Percentiles rank a stretch among this genome's conserved stretches.
Conservation (phyloP, 306 rosid genomes). For the Adenanthera pavonina region DNA sequence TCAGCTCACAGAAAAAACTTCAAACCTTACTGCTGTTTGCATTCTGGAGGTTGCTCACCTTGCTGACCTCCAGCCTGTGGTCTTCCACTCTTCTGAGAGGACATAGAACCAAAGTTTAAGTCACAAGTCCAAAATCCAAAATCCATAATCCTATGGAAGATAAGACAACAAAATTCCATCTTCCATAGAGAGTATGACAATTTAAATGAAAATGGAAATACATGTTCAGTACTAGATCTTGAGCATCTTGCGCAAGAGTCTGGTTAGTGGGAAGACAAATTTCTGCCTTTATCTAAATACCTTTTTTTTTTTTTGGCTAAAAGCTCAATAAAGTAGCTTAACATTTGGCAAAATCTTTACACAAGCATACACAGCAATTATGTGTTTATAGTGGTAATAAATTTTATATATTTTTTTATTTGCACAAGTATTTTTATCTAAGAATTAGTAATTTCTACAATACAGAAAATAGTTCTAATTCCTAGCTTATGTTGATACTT, state of each 20-base stretch:
- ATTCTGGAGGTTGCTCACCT: conserved; percentile 90
- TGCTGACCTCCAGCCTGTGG: conserved; percentile 52
- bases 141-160: neutral
- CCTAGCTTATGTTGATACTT: neutral
- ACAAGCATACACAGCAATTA: neutral
- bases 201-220: neutral
- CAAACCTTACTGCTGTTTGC: conserved; percentile 82
- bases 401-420: neutral
- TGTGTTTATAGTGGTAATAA: neutral
- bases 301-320: too few species aligned
- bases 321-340: neutral
- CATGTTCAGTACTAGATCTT: neutral
- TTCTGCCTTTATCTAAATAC: neutral
- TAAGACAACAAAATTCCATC: neutral
- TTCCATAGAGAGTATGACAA: neutral
- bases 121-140: too few species aligned
- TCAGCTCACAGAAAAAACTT: conserved; percentile 11
- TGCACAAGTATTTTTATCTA: neutral
- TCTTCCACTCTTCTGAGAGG: conserved; percentile 68
- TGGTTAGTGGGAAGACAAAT: neutral
- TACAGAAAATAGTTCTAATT: neutral
- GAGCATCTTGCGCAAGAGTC: neutral
- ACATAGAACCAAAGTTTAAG: neutral
- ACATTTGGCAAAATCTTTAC: neutral
- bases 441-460: neutral